phyloP scores from a whole-genome alignment of 179 eudicot species.

The Kewa caespitosa region DNA sequence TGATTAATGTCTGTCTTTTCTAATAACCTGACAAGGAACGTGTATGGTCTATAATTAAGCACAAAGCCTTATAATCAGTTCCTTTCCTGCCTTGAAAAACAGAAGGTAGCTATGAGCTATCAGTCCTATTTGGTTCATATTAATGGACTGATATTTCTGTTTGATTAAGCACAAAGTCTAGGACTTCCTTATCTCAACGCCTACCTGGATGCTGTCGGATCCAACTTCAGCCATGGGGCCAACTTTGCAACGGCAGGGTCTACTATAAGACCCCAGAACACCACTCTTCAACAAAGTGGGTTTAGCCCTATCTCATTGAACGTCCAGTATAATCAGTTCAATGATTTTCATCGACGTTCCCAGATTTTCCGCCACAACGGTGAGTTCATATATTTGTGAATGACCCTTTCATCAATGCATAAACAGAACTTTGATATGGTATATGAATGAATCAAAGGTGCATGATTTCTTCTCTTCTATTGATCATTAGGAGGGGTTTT shows the following conservation, averaged over 20 bases:
- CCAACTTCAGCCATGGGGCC: constrained; percentile 41
- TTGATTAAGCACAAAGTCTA: constrained; percentile 29
- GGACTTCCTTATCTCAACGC: constrained; percentile 28
- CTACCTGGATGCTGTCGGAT: constrained; percentile 33
- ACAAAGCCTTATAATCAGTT: too few relatives aligned
- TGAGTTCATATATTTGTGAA: background rate
- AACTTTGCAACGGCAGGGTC: constrained; percentile 41
- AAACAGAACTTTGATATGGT: too few relatives aligned
- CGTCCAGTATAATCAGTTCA: constrained; percentile 34
- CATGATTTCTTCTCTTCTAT: background rate
- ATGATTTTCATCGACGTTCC: constrained; percentile 38
- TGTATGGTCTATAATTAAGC: too few relatives aligned
- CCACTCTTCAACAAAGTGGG: constrained; percentile 36
- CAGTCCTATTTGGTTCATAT: too few relatives aligned
- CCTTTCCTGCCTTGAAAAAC: too few relatives aligned
- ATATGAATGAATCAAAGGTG: too few relatives aligned
- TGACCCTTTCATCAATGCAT: background rate
- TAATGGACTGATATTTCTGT: too few relatives aligned
- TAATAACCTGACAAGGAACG: too few relatives aligned
- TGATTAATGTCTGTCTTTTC: too few relatives aligned
- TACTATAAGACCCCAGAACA: constrained; percentile 32
- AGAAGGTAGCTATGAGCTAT: too few relatives aligned
- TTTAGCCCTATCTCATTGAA: constrained; percentile 46
- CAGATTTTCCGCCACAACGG: constrained; percentile 38
- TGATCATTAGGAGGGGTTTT: constrained; percentile 26